Evolutionary conservation across 768 basidiomycete genomes (phyloP).

Genomic region (Panaeolus cyanescens): DNA sequence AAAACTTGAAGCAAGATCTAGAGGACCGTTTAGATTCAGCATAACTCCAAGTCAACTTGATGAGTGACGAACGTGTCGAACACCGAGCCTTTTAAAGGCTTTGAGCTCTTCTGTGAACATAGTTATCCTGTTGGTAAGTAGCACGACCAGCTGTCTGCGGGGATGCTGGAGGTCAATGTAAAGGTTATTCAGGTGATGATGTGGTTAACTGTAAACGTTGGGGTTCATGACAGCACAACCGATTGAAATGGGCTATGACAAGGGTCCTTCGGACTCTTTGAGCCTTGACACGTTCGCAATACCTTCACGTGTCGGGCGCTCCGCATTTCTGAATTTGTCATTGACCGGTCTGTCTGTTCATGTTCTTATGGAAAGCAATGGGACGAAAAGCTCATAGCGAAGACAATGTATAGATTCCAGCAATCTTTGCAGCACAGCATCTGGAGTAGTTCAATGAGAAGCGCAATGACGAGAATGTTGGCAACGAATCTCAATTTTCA

Average conservation of each 20-base stretch:
- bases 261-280: too few relatives aligned
- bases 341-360: too few relatives aligned
- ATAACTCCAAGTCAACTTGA: not conserved
- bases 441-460: too few relatives aligned
- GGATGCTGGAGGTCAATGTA: not conserved
- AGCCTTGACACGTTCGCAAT: not conserved
- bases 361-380: too few relatives aligned
- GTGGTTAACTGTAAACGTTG: not conserved
- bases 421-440: too few relatives aligned
- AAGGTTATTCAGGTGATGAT: not conserved
- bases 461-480: too few relatives aligned
- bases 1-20: slow-evolving; percentile 87
- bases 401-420: too few relatives aligned
- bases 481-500: too few relatives aligned
- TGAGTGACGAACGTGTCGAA: slow-evolving; percentile 60
- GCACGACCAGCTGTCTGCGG: not conserved
- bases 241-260: too few relatives aligned
- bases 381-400: too few relatives aligned
- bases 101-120: slow-evolving; percentile 83
- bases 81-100: slow-evolving; percentile 68
- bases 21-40: not conserved
- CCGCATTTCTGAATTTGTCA: too few relatives aligned
- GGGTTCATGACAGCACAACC: not conserved
- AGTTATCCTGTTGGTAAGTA: slow-evolving; percentile 5
- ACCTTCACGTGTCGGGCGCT: not conserved